phyloP scores from a whole-genome alignment of 2,329 filamentous ascomycete genomes.

The Lecanoromycetidae sp. region DNA sequence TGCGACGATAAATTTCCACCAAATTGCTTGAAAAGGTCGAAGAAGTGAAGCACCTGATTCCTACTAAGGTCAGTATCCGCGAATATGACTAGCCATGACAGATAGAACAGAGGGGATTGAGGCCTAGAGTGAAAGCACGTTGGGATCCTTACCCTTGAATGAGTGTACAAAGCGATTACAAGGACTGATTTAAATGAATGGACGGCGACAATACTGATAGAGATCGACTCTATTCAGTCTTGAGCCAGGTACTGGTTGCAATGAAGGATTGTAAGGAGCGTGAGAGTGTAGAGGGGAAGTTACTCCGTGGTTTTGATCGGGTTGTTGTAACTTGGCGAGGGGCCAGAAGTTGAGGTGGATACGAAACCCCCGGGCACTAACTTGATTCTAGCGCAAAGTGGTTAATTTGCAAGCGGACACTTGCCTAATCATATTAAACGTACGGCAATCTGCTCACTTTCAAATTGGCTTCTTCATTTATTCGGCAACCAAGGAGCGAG shows the following conservation, averaged over 20 bases:
- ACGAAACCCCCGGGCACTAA: too few species aligned
- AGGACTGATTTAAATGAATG: slow-evolving; percentile 2
- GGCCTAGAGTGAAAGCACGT: too few species aligned
- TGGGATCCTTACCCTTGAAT: background rate
- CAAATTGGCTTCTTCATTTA: too few species aligned
- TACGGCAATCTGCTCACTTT: too few species aligned
- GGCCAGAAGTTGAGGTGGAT: background rate
- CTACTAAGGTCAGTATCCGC: too few species aligned
- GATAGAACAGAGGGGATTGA: background rate
- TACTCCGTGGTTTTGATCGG: too few species aligned
- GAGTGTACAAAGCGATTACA: slow-evolving; percentile 10
- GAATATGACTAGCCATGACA: background rate
- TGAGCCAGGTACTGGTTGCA: slow-evolving; percentile 6
- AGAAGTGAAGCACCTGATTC: too few species aligned
- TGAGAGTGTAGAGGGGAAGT: background rate
- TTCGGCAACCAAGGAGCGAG: too few species aligned
- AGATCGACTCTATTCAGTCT: slow-evolving; percentile 1
- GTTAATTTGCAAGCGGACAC: too few species aligned
- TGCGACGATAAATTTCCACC: background rate
- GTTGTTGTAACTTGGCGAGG: background rate
- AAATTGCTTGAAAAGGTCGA: too few species aligned
- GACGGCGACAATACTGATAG: slow-evolving; percentile 9
- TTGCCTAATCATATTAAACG: too few species aligned
- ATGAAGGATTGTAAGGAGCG: slow-evolving; percentile 2
- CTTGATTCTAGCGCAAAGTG: too few species aligned